Conservation (phyloP, 139 green algal genomes). For the Ettlia oleoabundans region DNA sequence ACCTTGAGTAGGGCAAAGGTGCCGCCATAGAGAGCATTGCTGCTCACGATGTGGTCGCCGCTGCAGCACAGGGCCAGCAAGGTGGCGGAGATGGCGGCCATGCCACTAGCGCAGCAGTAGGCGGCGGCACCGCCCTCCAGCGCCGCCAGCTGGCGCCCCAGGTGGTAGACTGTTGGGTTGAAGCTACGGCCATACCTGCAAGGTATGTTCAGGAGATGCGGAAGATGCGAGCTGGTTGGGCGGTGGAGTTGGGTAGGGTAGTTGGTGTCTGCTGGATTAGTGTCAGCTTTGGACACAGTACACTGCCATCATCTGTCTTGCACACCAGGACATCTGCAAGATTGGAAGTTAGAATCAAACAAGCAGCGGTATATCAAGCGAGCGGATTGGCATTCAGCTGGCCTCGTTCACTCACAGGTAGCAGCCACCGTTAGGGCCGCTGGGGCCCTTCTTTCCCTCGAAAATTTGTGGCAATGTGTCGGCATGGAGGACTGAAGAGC, state of each 20-base stretch:
- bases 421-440: conserved; percentile 49
- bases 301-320: not conserved
- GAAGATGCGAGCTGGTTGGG: no score
- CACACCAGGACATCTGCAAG: no score
- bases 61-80: conserved; percentile 69
- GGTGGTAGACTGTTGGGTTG: conserved; percentile 67
- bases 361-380: no score
- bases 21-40: conserved; percentile 55
- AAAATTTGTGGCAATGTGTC: conserved; percentile 65
- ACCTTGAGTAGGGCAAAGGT: conserved; percentile 18
- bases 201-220: not conserved
- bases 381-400: no score
- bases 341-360: no score
- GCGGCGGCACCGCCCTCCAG: conserved; percentile 71
- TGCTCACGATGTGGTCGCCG: conserved; percentile 76
- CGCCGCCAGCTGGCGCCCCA: conserved; percentile 71
- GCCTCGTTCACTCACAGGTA: conserved; percentile 53
- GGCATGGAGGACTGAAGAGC: conserved; percentile 56
- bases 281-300: no score
- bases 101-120: conserved; percentile 67
- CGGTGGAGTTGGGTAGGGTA: no score
- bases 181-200: conserved; percentile 66
- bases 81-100: conserved; percentile 71
- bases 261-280: no score
- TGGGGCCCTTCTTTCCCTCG: conserved; percentile 28